These are phyloP conservation scores for Zygnema circumcarinatum DNA, from an alignment of 139 green algal species.

Conservation along the genomic window DNA sequence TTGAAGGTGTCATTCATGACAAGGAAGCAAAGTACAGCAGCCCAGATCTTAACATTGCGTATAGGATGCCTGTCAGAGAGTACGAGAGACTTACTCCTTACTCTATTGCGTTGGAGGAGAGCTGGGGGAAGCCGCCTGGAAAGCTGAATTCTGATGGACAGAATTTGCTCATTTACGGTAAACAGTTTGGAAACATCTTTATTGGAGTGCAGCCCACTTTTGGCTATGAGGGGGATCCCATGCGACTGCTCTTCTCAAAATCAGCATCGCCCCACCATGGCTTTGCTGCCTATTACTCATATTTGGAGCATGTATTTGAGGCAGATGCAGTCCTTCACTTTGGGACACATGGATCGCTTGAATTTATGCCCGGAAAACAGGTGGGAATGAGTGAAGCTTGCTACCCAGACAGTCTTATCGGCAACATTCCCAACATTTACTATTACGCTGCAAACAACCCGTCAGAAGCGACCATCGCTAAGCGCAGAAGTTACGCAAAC, in stretches of 20 bases:
- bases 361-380: slow-evolving; percentile 99
- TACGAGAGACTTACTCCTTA: slow-evolving; percentile 75
- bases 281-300: slow-evolving; percentile 99
- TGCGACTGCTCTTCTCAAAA: slow-evolving; percentile 96
- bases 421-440: slow-evolving; percentile 98
- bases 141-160: slow-evolving; percentile 97
- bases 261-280: slow-evolving; percentile 96
- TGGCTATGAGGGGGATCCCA: slow-evolving; percentile 98
- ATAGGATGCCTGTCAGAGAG: slow-evolving; percentile 71
- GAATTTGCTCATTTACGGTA: slow-evolving; percentile 95
- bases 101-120: slow-evolving; percentile 93
- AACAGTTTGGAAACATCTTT: slow-evolving; percentile 99
- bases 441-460: slow-evolving; percentile 99
- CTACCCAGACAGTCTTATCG: slow-evolving; percentile 98
- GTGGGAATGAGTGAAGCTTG: slow-evolving; percentile 95
- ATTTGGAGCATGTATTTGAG: slow-evolving; percentile 93
- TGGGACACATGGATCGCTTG: slow-evolving; percentile 97
- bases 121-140: slow-evolving; percentile 95
- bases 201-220: slow-evolving; percentile 99
- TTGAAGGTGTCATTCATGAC: slow-evolving; percentile 86
- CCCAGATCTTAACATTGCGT: slow-evolving; percentile 95
- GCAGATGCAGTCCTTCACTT: slow-evolving; percentile 99
- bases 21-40: slow-evolving; percentile 93
- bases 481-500: slow-evolving; percentile 98
- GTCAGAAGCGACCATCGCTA: slow-evolving; percentile 97